Conservation (phyloP, 2,329 filamentous ascomycete genomes). For the Proliferodiscus dingleyae region DNA sequence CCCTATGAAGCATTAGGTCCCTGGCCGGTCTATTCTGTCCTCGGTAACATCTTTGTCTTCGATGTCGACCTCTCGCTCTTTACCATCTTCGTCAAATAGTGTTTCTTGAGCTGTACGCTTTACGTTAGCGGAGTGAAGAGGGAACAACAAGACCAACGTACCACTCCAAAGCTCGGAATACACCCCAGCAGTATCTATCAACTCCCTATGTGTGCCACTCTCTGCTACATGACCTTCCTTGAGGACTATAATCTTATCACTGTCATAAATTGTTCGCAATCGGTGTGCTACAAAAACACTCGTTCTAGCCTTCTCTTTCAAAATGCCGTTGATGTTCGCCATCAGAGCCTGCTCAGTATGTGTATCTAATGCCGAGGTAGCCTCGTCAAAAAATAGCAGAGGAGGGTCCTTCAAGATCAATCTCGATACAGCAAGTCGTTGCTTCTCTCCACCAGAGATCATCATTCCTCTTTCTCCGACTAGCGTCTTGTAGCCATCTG, state of each 20-base stretch:
- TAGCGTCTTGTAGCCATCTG: conserved; percentile 83
- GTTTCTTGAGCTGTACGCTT: conserved; percentile 59
- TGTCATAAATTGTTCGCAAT: conserved; percentile 88
- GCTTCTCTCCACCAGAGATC: conserved; percentile 94
- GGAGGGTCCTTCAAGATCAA: conserved; percentile 86
- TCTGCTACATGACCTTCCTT: conserved; percentile 82
- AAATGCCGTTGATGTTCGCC: conserved; percentile 86
- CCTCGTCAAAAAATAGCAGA: conserved; percentile 90
- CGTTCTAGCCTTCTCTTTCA: conserved; percentile 81
- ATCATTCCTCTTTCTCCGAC: conserved; percentile 94
- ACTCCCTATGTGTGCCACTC: conserved; percentile 77
- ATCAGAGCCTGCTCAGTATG: conserved; percentile 89
- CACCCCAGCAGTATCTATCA: conserved; percentile 73
- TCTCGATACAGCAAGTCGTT: conserved; percentile 78
- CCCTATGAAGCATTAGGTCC: conserved; percentile 3
- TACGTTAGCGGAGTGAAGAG: conserved; percentile 15
- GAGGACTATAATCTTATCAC: conserved; percentile 87
- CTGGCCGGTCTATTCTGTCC: conserved; percentile 9
- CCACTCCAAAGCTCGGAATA: conserved; percentile 90
- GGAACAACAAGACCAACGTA: conserved; percentile 38
- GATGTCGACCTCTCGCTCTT: conserved; percentile 33
- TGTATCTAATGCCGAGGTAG: conserved; percentile 86
- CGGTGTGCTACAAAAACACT: conserved; percentile 95
- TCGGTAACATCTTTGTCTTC: conserved; percentile 13
- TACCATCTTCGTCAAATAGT: conserved; percentile 46